Conservation (phyloP, 768 basidiomycete species). For the Sarcomyxa edulis region DNA sequence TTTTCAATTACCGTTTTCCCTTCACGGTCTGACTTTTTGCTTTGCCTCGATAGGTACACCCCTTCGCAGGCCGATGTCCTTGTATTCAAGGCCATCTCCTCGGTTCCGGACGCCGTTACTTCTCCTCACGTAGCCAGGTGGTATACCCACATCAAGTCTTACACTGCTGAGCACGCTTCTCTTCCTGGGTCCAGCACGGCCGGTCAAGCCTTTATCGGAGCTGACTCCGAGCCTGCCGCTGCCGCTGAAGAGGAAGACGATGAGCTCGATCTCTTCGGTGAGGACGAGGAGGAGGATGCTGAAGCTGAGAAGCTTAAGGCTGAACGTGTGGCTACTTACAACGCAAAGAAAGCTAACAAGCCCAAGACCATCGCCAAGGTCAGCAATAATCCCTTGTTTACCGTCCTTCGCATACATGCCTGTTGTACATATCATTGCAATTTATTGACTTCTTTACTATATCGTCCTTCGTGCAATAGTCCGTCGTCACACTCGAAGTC, state of each 20-base stretch:
- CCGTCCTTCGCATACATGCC: conserved; percentile 7
- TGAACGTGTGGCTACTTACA: conserved; percentile 90
- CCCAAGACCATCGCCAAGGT: conserved; percentile 88
- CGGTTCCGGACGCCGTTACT: conserved; percentile 56
- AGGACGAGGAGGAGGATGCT: conserved; percentile 75
- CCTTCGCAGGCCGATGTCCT: conserved; percentile 93
- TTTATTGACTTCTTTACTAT: not conserved
- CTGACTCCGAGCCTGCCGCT: conserved; percentile 38
- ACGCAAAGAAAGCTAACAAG: conserved; percentile 89
- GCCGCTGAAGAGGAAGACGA: conserved; percentile 61
- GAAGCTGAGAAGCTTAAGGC: conserved; percentile 87
- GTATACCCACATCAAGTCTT: conserved; percentile 94
- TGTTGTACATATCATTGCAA: conserved; percentile 1
- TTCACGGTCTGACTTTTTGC: conserved; percentile 7
- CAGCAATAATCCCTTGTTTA: conserved; percentile 12
- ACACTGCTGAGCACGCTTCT: conserved; percentile 66
- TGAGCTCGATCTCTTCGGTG: conserved; percentile 84
- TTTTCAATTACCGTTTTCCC: conserved; percentile 2
- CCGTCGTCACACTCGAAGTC: conserved; percentile 95
- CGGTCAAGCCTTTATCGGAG: conserved; percentile 64
- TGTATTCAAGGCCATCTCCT: conserved; percentile 78
- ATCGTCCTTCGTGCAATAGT: conserved; percentile 63
- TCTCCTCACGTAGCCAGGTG: conserved; percentile 81
- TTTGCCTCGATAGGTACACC: conserved; percentile 56
- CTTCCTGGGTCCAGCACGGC: conserved; percentile 86